A percentile compares a stretch with the other conserved stretches of the same genome.
phyloP scores from a whole-genome alignment of 2,329 filamentous ascomycete genomes.

The Hansfordia pulvinata region DNA sequence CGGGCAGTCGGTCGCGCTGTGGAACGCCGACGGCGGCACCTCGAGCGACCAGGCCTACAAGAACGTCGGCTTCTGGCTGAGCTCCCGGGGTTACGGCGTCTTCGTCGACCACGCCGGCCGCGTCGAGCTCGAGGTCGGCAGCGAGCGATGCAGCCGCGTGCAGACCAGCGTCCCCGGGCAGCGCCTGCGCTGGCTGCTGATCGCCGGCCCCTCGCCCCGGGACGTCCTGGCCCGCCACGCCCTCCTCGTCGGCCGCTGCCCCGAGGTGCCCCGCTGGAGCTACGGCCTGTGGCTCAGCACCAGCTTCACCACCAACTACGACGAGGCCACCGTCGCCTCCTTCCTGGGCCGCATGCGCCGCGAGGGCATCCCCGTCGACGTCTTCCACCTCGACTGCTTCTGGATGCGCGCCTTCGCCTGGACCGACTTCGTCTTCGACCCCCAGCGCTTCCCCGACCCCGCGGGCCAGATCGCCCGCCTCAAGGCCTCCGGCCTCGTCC shows the following conservation, averaged over 20 bases:
- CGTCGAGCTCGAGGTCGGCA: conserved; percentile 61
- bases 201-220: conserved; percentile 58
- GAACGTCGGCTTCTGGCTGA: conserved; percentile 58
- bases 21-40: conserved; percentile 52
- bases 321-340: conserved; percentile 51
- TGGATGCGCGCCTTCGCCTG: conserved; percentile 66
- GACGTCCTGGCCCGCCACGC: conserved; percentile 58
- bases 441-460: conserved; percentile 55
- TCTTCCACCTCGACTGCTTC: conserved; percentile 69
- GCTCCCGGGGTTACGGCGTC: conserved; percentile 61
- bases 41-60: conserved; percentile 61
- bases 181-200: conserved; percentile 59
- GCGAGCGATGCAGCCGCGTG: conserved; percentile 56
- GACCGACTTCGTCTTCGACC: conserved; percentile 63
- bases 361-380: conserved; percentile 50
- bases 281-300: conserved; percentile 68
- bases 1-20: conserved; percentile 53
- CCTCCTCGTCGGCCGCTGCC: conserved; percentile 50
- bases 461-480: conserved; percentile 48
- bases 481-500: conserved; percentile 45
- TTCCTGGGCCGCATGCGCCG: conserved; percentile 58
- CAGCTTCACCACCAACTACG: conserved; percentile 61
- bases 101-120: conserved; percentile 60
- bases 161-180: conserved; percentile 59
- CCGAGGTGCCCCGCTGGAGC: conserved; percentile 57